Conservation (phyloP, 2,329 filamentous ascomycete genomes). For the Botrytis fabae region DNA sequence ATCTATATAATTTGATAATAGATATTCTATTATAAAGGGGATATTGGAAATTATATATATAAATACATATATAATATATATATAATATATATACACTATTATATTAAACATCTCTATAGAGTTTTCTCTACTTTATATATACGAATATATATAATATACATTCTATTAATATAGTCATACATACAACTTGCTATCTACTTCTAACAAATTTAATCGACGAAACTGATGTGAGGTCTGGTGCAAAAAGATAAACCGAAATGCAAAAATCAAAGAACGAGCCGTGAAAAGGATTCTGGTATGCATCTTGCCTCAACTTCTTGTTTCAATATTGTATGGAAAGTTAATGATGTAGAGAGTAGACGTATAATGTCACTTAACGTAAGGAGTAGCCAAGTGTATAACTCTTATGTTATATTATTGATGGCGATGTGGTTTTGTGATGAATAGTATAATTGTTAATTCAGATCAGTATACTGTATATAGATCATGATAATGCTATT, state of each 20-base stretch:
- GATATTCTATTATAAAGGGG: no score
- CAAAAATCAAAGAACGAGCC: accelerated
- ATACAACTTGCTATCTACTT: no score
- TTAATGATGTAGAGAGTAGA: background rate
- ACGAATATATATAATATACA: no score
- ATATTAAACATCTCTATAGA: no score
- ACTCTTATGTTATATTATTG: background rate
- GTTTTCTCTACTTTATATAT: no score
- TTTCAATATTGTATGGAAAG: background rate
- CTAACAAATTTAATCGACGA: no score
- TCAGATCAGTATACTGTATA: background rate
- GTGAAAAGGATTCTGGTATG: background rate
- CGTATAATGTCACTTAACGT: background rate
- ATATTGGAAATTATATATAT: no score
- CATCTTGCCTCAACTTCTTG: background rate
- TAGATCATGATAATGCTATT: no score
- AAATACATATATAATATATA: no score
- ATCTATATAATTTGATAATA: no score
- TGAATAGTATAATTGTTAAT: background rate
- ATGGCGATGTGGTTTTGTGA: background rate
- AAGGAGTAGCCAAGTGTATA: background rate
- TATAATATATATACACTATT: no score
- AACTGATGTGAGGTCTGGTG: background rate
- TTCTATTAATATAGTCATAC: no score
- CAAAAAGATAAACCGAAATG: background rate